Base-by-base conservation (phyloP, 257 asterid species). In the Ligustrum vulgare region DNA sequence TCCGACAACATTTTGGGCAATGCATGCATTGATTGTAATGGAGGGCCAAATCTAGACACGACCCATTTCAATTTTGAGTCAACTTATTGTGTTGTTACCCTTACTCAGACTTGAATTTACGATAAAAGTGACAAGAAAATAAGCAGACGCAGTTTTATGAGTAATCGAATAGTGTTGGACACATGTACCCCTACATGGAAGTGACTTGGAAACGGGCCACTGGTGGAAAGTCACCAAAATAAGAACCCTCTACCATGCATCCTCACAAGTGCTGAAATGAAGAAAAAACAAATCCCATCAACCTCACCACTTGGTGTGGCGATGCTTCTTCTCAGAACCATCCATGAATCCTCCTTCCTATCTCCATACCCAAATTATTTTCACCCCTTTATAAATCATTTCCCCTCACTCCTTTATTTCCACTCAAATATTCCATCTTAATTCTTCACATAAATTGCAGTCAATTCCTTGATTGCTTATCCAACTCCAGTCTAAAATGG, bases 311-410 rank as follows among this genome's bases (percentile, higher is more conserved):
- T 37, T 37, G 0, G 45, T 37, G 2, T 37, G 12, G 11, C 67
- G 87, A 82, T 72, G 70, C 80, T 83, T 85, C 93, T 70, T 77
- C 41, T 41, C 0, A 58, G 90, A 85, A 84, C 75, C 82, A 77
- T 13, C 93, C 13, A 23, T 20, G 90, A 89, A 83, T 25, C 79
- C 76, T 37, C 89, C 58, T 41, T 31, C 49, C 1, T 13, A 32
- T 2, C 33, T 60, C 66, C 34, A 0, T 9, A 0, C 9, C 33
- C 16, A 25, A 47, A 45, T 47, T 64, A 12, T 78, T 74, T 75
- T 66, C 69, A 13, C 62, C 49, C 81, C 86, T 86, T 69, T 81
- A 84, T 87, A 87, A 80, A 60, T 60, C 62, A 8, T 4, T 22
- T 69, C 73, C 22, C 77, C 39, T 23, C 91, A 79, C 89, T 82